Base-by-base conservation (phyloP, 352 stramenopile species). In the Blastocystis sp. region DNA sequence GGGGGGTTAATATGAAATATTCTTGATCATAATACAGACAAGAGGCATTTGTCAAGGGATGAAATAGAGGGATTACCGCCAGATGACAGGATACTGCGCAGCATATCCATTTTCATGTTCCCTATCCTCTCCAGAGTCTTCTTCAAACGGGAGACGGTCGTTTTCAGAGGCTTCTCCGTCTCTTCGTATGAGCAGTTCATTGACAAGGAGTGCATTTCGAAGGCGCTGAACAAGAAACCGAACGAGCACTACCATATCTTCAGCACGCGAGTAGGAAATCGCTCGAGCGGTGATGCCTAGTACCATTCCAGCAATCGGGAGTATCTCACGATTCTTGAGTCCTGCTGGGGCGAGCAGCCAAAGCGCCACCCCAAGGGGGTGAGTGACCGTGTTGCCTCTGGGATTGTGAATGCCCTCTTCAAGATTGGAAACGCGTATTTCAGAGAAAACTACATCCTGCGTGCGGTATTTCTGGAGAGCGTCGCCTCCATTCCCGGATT, bases 381-480 rank as follows among this genome's bases (percentile, higher is more conserved):
- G 23, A 87, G 77, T n/a, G 77, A 87, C 40, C 38, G 34, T 10
- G 17, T 45, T 56, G 77, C 77, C 28, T 76, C 61, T 9, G 59
- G 77, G 4, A 87, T 74, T 77, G 77, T 87, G 23, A 40, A 79
- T 60, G 2, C 41, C 21, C 59, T 87, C 23, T 87, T 87, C 62
- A 40, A 38, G 21, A 78, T 17, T 28, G 77, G 62, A 19, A 87
- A 87, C 41, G 23, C 79, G 28, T 87, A 87, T n/a, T 87, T 87
- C 56, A 9, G 77, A 78, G 65, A 87, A 7, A 77, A 87, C 65
- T 87, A 87, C 41, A 87, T 87, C 23, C 38, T 17, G 48, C 21
- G 77, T 52, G 77, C 77, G 7, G 79, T 87, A 17, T 77, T 87
- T 45, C 60, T 87, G 41, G 77, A 87, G n/a, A 87, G 62, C 52